Evolutionary conservation across 2,329 filamentous ascomycete species (phyloP).

Genomic region (Talaromyces sp.): DNA sequence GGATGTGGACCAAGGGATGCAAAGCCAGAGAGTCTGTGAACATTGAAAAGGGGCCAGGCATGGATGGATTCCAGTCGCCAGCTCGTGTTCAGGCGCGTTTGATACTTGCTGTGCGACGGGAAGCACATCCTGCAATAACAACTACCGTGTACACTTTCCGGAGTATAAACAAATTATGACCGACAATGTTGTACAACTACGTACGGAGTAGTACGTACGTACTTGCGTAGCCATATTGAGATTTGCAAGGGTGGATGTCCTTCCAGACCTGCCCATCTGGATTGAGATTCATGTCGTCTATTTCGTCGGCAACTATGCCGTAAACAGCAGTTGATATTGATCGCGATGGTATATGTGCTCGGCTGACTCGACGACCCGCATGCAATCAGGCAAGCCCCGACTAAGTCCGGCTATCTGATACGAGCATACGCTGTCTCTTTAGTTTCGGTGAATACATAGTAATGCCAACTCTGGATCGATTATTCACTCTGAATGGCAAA

Average conservation of each 20-base stretch:
- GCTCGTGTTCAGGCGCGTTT: not conserved
- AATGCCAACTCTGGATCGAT: not conserved
- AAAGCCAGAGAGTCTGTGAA: not conserved
- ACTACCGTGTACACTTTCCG: not conserved
- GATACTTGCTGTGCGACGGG: not conserved
- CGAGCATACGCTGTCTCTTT: not conserved
- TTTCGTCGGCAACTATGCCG: not conserved
- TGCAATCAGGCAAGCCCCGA: not conserved
- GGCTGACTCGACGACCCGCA: not conserved
- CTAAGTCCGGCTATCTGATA: not conserved
- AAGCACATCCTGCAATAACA: not conserved
- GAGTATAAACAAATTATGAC: not conserved
- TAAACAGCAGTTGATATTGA: not conserved
- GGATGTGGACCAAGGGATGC: not conserved
- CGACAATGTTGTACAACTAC: not conserved
- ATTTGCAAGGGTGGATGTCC: not conserved
- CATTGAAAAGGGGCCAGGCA: not conserved
- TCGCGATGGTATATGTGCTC: not conserved
- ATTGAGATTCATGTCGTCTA: not conserved
- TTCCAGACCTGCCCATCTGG: not conserved
- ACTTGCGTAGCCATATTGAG: not conserved
- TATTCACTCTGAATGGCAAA: not conserved
- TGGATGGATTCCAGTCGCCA: not conserved
- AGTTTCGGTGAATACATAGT: not conserved
- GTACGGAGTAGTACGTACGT: not conserved